Base-by-base conservation (phyloP, 78 protist genomes). In the Bigelowiella natans region DNA sequence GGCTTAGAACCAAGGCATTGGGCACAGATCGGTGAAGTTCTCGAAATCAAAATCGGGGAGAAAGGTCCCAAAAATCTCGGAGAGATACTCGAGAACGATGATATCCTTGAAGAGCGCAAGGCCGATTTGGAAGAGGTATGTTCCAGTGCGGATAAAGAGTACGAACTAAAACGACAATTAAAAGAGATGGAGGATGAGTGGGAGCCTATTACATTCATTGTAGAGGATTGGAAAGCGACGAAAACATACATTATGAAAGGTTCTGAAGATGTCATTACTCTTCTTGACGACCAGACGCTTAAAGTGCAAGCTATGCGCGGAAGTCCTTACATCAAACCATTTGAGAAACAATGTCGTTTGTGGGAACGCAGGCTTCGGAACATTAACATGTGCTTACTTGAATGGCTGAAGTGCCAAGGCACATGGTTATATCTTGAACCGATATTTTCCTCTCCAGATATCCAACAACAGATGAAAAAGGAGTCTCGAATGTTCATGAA, bases 271-370 rank as follows among this genome's bases (percentile, higher is more conserved):
- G 38, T 91, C 34, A 31, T 73, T 18, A 40, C 38, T 83, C 88
- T 91, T 0, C 63, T 90, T 40, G 93, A 93, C 88, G 94, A 92
- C 92, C 39, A 85, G 31, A 91, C 93, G n/a, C 94, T 95, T 37
- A 90, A 91, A 92, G 92, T 95, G n/a, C 88, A 89, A 39, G 38
- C 86, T 2, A 88, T 26, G 89, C 2, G 40, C 2, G 38, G 93
- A 38, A 85, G 91, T 29, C 96, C 94, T 0, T 91, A 86, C 91
- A 83, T 93, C 89, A 38, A 64, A 40, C 94, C 95, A 28, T 90
- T 94, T 37, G 94, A 85, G 85, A 7, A 7, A 51, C 37, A 37
- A n/a, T 1, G 63, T 51, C 31, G 29, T n/a, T 82, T 36, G 38
- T 94, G 94, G 94, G 96, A 94, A 51, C 18, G 34, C 73, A 7